Evolutionary conservation across 176 grass and related monocot genomes (phyloP).

Genomic region (Avena eriantha): DNA sequence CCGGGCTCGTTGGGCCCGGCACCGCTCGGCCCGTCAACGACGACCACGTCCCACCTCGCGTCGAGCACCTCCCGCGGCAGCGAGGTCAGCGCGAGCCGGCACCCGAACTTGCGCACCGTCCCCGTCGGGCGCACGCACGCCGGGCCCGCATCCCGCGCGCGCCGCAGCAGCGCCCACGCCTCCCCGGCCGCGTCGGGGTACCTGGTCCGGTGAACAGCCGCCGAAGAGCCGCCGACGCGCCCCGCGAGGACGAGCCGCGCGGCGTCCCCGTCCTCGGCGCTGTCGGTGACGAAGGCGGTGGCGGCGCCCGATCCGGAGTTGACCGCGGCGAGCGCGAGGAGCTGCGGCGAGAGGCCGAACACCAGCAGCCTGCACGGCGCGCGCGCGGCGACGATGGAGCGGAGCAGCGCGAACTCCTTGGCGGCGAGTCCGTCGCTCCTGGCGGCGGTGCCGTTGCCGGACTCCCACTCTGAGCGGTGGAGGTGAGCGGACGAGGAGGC

Average conservation of each 20-base stretch:
- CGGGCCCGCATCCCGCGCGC: slow-evolving; percentile 40
- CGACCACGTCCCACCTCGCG: slow-evolving; percentile 71
- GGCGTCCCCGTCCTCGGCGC: slow-evolving; percentile 50
- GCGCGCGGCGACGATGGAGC: slow-evolving; percentile 59
- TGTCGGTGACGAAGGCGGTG: slow-evolving; percentile 70
- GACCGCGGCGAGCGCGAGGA: slow-evolving; percentile 55
- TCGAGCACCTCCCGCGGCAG: slow-evolving; percentile 63
- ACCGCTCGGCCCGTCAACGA: slow-evolving; percentile 78
- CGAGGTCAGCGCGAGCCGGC: slow-evolving; percentile 56
- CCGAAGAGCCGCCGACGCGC: background rate
- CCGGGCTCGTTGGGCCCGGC: slow-evolving; percentile 46
- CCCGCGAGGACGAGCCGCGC: slow-evolving; percentile 21
- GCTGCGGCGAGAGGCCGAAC: slow-evolving; percentile 73
- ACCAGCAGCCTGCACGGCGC: slow-evolving; percentile 69
- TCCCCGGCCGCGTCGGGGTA: slow-evolving; percentile 59
- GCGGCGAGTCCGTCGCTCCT: slow-evolving; percentile 30
- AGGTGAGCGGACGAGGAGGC: background rate
- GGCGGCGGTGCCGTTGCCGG: slow-evolving; percentile 46
- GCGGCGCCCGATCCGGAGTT: slow-evolving; percentile 57
- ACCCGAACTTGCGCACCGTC: slow-evolving; percentile 49
- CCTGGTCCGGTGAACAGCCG: slow-evolving; percentile 42
- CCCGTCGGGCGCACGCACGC: slow-evolving; percentile 54
- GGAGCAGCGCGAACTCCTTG: slow-evolving; percentile 62
- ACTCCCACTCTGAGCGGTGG: slow-evolving; percentile 11
- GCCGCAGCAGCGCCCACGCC: slow-evolving; percentile 65